Percentiles rank a stretch among this genome's conserved stretches.
Conservation (phyloP, 2,329 filamentous ascomycete species). For the Myriangium duriaei region DNA sequence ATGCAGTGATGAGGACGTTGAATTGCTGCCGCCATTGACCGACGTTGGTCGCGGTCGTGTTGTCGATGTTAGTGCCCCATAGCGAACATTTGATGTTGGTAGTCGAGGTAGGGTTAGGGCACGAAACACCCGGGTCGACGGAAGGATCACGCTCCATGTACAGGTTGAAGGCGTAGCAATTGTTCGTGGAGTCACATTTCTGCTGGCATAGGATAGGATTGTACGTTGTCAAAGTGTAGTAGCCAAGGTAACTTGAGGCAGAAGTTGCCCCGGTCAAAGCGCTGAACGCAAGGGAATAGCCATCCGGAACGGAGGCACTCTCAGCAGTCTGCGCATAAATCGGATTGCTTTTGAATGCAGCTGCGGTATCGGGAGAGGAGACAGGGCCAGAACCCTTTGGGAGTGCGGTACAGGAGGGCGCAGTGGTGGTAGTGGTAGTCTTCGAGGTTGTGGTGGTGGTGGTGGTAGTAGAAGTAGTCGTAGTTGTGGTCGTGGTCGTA, state of each 20-base stretch:
- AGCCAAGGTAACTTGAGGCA: constrained; percentile 20
- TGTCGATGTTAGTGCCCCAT: constrained; percentile 22
- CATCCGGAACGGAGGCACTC: constrained; percentile 16
- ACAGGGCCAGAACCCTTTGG: constrained; percentile 14
- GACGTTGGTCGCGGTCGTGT: constrained; percentile 21
- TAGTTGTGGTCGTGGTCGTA: constrained; percentile 3
- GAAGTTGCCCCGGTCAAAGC: constrained; percentile 14
- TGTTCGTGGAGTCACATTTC: constrained; percentile 19
- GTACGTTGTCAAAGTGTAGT: constrained; percentile 19
- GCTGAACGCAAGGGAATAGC: constrained; percentile 18
- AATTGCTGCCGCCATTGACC: constrained; percentile 24
- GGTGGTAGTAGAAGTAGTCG: constrained; percentile 10
- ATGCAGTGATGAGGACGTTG: constrained; percentile 31
- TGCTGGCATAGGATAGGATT: constrained; percentile 19
- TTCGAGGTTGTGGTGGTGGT: constrained; percentile 8
- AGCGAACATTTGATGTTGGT: constrained; percentile 26
- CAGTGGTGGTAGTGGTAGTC: constrained; percentile 5
- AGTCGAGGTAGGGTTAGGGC: constrained; percentile 23
- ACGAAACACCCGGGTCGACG: constrained; percentile 20
- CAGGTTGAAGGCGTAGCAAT: constrained; percentile 25
- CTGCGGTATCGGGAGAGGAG: constrained; percentile 22
- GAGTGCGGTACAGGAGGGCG: constrained; percentile 13
- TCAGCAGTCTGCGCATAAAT: constrained; percentile 16
- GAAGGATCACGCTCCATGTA: constrained; percentile 26
- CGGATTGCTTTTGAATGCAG: constrained; percentile 17